phyloP scores from a whole-genome alignment of 2,329 filamentous ascomycete species.

The Ophiostoma novo-ulmi region DNA sequence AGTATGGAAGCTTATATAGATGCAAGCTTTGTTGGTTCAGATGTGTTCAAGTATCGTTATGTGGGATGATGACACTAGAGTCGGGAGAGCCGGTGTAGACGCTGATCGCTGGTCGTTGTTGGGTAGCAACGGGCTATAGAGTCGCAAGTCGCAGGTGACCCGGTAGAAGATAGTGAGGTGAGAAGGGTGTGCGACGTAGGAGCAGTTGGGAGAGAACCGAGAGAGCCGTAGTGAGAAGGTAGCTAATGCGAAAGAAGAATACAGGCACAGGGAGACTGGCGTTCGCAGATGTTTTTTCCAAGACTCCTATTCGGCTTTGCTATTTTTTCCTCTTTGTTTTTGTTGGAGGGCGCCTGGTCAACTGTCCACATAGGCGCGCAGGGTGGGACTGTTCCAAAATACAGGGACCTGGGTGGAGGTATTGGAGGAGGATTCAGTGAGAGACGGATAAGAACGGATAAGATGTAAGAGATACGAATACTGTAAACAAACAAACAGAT shows the following conservation, averaged over 20 bases:
- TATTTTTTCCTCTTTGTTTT: constrained; percentile 3
- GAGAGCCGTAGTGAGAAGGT: constrained; percentile 12
- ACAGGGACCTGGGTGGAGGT: background rate
- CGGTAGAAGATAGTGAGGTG: background rate
- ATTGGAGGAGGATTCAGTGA: background rate
- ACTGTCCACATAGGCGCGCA: constrained; percentile 9
- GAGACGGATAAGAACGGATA: background rate
- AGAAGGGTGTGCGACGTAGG: background rate
- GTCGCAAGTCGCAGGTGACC: background rate
- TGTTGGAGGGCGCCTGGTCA: constrained; percentile 12
- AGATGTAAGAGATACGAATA: background rate
- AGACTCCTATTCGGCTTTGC: background rate
- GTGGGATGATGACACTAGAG: background rate
- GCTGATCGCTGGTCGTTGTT: background rate
- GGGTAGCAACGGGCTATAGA: background rate
- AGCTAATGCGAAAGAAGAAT: background rate
- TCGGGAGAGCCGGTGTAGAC: background rate
- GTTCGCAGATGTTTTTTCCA: background rate
- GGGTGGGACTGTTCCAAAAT: constrained; percentile 15
- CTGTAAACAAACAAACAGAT: background rate
- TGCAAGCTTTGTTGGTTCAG: background rate
- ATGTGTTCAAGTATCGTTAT: background rate
- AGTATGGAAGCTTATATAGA: background rate
- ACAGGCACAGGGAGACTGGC: background rate
- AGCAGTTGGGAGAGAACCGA: background rate